phyloP scores from a whole-genome alignment of 1,284 basidiomycete genomes.

The Entoloma clypeatum region DNA sequence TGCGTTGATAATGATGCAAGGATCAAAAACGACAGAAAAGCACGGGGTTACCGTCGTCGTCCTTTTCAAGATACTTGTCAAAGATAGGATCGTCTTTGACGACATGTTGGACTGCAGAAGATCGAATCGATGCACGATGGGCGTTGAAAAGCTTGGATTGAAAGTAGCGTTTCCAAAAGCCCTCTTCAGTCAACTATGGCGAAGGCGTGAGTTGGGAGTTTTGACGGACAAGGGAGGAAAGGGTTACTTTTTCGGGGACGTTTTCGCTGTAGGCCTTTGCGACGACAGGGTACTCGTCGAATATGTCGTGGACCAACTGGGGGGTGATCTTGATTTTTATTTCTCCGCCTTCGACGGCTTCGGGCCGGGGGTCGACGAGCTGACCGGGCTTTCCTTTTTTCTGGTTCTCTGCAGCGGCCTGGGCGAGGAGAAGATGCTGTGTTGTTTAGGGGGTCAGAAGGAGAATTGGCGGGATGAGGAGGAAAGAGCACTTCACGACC shows the following conservation, averaged over 20 bases:
- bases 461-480: slow-evolving; percentile 9
- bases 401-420: slow-evolving; percentile 71
- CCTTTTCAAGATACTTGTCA: slow-evolving; percentile 91
- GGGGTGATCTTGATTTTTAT: slow-evolving; percentile 91
- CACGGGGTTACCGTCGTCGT: slow-evolving; percentile 95
- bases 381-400: slow-evolving; percentile 81
- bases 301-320: slow-evolving; percentile 92
- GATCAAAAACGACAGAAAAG: slow-evolving; percentile 19
- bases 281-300: slow-evolving; percentile 96
- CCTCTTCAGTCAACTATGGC: slow-evolving; percentile 74
- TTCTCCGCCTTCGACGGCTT: slow-evolving; percentile 74
- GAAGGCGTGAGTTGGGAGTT: slow-evolving; percentile 12
- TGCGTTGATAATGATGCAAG: slow-evolving; percentile 3
- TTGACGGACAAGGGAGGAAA: slow-evolving; percentile 13
- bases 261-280: slow-evolving; percentile 90
- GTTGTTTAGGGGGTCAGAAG: slow-evolving; percentile 2
- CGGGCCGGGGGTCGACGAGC: slow-evolving; percentile 86
- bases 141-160: slow-evolving; percentile 93
- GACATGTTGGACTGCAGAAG: slow-evolving; percentile 78
- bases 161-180: slow-evolving; percentile 98
- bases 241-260: slow-evolving; percentile 75
- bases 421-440: slow-evolving; percentile 67
- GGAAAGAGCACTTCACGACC: slow-evolving; percentile 71
- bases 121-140: slow-evolving; percentile 89
- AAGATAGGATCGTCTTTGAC: slow-evolving; percentile 92